These are phyloP conservation scores for Xerophyta viscosa DNA, from an alignment of 106 monocot species.

Conservation along the genomic window DNA sequence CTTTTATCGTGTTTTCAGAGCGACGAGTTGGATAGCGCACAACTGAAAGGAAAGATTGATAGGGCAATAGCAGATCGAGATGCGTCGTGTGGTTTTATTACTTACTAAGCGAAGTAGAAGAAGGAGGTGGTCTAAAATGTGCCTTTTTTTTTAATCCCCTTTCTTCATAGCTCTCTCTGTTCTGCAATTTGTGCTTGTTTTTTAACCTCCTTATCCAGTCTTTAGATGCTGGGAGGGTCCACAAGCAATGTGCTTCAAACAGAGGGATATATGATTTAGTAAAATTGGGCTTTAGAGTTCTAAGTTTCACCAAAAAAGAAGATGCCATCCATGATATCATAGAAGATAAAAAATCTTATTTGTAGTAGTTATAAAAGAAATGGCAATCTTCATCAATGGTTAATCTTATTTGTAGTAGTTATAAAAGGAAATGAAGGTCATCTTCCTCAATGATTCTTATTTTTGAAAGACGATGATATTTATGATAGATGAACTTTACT, in stretches of 20 bases:
- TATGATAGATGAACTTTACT: too few relatives aligned
- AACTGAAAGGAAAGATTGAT: constrained; percentile 45
- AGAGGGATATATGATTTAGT: too few relatives aligned
- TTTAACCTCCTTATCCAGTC: background rate
- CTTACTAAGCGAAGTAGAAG: background rate
- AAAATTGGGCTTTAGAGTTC: too few relatives aligned
- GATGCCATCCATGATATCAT: too few relatives aligned
- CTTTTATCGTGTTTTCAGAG: constrained; percentile 15
- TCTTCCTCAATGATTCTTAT: too few relatives aligned
- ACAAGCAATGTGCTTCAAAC: background rate
- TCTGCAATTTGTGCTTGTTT: background rate
- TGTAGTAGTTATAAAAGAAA: too few relatives aligned
- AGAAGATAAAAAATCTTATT: too few relatives aligned
- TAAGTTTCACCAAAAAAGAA: too few relatives aligned
- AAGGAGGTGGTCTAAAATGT: background rate
- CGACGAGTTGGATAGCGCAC: constrained; percentile 17
- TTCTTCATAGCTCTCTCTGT: background rate
- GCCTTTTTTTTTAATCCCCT: background rate
- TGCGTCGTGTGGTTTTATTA: constrained; percentile 8
- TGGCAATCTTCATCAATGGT: too few relatives aligned
- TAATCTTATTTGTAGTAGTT: too few relatives aligned
- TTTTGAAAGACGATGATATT: too few relatives aligned
- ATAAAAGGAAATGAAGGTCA: too few relatives aligned
- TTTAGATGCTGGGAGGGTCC: background rate
- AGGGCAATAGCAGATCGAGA: constrained; percentile 15